Percentiles rank a stretch among this genome's conserved stretches.
These are phyloP conservation scores for Sclerotinia minor DNA, from an alignment of 2,329 filamentous ascomycete species.

Conservation along the genomic window DNA sequence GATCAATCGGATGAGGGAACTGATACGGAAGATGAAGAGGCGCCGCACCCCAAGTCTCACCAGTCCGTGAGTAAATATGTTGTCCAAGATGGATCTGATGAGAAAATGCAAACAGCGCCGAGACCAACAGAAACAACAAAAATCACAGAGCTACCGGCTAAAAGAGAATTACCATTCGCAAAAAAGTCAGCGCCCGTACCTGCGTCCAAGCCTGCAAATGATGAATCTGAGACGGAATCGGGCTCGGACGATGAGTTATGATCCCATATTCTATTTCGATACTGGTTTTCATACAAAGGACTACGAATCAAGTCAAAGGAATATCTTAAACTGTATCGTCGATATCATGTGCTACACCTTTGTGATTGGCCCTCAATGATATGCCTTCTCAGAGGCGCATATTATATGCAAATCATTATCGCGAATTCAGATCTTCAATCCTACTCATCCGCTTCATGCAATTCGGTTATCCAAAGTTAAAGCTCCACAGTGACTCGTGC, in stretches of 20 bases:
- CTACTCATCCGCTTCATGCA: background rate
- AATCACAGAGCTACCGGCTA: slow-evolving; percentile 27
- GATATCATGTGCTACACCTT: background rate
- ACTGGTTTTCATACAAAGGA: background rate
- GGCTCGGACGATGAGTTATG: slow-evolving; percentile 38
- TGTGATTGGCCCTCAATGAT: slow-evolving; percentile 9
- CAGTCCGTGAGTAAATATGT: background rate
- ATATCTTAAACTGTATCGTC: background rate
- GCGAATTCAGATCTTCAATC: background rate
- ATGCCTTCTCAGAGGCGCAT: background rate
- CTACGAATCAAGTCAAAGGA: slow-evolving; percentile 4
- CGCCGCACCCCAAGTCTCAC: background rate
- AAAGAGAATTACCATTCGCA: slow-evolving; percentile 32
- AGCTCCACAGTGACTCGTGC: slow-evolving; percentile 18
- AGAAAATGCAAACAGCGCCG: slow-evolving; percentile 7
- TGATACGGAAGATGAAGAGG: slow-evolving; percentile 16
- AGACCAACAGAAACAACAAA: slow-evolving; percentile 21
- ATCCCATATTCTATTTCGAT: slow-evolving; percentile 2
- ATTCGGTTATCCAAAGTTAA: slow-evolving; percentile 7
- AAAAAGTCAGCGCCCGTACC: slow-evolving; percentile 25
- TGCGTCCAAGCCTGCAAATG: slow-evolving; percentile 25
- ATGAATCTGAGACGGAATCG: slow-evolving; percentile 39
- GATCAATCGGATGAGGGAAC: slow-evolving; percentile 22
- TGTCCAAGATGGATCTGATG: slow-evolving; percentile 3
- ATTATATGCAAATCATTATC: slow-evolving; percentile 14